Conservation (phyloP, 2,329 filamentous ascomycete genomes). For the Exophiala spinifera region DNA sequence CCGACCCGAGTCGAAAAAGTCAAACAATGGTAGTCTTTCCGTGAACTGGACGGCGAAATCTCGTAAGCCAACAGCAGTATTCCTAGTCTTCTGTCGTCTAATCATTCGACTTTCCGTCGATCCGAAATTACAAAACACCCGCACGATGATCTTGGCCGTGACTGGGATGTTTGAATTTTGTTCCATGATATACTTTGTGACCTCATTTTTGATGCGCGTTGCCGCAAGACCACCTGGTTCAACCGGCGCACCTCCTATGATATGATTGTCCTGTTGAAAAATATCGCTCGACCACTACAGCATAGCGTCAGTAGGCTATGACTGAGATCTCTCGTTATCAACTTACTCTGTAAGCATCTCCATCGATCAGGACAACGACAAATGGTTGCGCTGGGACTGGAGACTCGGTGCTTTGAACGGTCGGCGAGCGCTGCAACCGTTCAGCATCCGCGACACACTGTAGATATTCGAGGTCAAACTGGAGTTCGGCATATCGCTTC, state of each 20-base stretch:
- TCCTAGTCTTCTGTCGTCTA: not conserved
- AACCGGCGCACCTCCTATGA: not conserved
- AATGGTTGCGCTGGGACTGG: conserved; percentile 22
- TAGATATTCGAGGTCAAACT: conserved; percentile 24
- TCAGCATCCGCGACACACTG: conserved; percentile 13
- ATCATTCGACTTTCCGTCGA: conserved; percentile 1
- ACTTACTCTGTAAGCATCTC: conserved; percentile 26
- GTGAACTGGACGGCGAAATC: conserved; percentile 25
- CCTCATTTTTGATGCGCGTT: conserved; percentile 22
- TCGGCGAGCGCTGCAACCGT: not conserved
- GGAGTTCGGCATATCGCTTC: conserved; percentile 10
- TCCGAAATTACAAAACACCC: conserved; percentile 22
- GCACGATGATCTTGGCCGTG: conserved; percentile 20
- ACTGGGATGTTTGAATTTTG: conserved; percentile 18
- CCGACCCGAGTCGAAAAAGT: conserved; percentile 25
- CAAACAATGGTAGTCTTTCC: conserved; percentile 26
- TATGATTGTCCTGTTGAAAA: not conserved
- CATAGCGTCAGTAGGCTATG: not conserved
- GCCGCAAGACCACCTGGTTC: conserved; percentile 21
- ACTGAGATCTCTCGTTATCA: not conserved
- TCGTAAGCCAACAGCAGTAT: not conserved
- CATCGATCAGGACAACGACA: conserved; percentile 28
- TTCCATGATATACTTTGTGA: conserved; percentile 21
- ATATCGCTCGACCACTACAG: conserved; percentile 15
- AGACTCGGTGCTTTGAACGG: conserved; percentile 2